Evolutionary conservation across 768 basidiomycete genomes (phyloP).

Genomic region (Boletus tomentosulus): DNA sequence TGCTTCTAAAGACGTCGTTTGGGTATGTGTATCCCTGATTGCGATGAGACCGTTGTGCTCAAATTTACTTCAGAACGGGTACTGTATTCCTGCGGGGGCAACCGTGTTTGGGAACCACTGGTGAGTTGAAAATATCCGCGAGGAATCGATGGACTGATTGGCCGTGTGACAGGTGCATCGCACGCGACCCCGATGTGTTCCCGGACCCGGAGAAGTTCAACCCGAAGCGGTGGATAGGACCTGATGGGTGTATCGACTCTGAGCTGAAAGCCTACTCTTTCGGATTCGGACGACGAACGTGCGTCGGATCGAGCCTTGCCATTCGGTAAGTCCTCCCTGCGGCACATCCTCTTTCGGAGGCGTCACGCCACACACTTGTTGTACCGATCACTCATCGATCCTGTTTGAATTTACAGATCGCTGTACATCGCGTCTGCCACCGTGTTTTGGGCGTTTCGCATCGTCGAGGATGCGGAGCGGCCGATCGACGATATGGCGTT

Average conservation of each 20-base stretch:
- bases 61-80: conserved; percentile 26
- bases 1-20: conserved; percentile 26
- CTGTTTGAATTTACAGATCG: too few species aligned
- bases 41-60: too few species aligned
- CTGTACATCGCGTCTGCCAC: conserved; percentile 52
- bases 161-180: conserved; percentile 13
- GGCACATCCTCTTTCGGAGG: too few species aligned
- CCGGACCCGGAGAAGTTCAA: conserved; percentile 16
- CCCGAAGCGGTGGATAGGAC: conserved; percentile 50
- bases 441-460: conserved; percentile 59
- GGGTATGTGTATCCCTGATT: conserved; percentile 11
- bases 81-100: conserved; percentile 33
- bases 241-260: conserved; percentile 42
- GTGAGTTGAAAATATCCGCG: background rate
- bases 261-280: conserved; percentile 51
- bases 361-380: too few species aligned
- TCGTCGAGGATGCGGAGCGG: conserved; percentile 42
- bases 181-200: conserved; percentile 23
- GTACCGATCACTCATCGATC: too few species aligned
- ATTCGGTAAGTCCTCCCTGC: conserved; percentile 15
- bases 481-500: conserved; percentile 63
- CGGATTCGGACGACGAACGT: conserved; percentile 45
- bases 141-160: background rate
- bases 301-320: conserved; percentile 22
- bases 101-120: conserved; percentile 32